phyloP scores from a whole-genome alignment of 225 moss, liverwort and hornwort genomes.

The Bryoerythrophyllum caledonicum region DNA sequence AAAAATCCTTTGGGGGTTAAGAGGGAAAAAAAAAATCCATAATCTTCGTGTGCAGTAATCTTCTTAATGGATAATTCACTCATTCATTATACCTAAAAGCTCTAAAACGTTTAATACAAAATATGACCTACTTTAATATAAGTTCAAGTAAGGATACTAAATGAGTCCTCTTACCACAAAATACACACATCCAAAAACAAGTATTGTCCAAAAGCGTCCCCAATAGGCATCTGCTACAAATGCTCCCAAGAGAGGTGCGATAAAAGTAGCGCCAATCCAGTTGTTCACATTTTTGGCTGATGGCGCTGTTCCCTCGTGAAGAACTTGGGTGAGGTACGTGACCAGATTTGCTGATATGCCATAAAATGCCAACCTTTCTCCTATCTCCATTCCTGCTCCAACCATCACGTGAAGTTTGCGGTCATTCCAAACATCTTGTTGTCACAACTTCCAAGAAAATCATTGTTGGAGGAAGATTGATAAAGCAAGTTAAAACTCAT shows the following conservation, averaged over 20 bases:
- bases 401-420: background rate
- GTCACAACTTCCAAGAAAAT: background rate
- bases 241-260: conserved; percentile 53
- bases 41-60: too few relatives aligned
- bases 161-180: conserved; percentile 34
- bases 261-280: conserved; percentile 50
- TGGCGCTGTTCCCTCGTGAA: conserved; percentile 50
- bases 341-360: conserved; percentile 62
- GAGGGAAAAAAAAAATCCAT: too few relatives aligned
- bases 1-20: too few relatives aligned
- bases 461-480: background rate
- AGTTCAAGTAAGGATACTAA: too few relatives aligned
- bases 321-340: conserved; percentile 46
- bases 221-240: conserved; percentile 61
- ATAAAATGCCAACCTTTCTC: conserved; percentile 59
- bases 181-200: conserved; percentile 46
- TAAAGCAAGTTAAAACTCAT: too few relatives aligned
- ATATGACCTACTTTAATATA: too few relatives aligned
- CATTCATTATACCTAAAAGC: too few relatives aligned
- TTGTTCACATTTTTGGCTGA: conserved; percentile 64
- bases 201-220: conserved; percentile 63
- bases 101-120: too few relatives aligned
- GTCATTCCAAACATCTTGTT: background rate
- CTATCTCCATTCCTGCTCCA: conserved; percentile 55
- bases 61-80: too few relatives aligned